Conservation (phyloP, 805 yeast species). For the Wickerhamiella kurtzmanii region DNA sequence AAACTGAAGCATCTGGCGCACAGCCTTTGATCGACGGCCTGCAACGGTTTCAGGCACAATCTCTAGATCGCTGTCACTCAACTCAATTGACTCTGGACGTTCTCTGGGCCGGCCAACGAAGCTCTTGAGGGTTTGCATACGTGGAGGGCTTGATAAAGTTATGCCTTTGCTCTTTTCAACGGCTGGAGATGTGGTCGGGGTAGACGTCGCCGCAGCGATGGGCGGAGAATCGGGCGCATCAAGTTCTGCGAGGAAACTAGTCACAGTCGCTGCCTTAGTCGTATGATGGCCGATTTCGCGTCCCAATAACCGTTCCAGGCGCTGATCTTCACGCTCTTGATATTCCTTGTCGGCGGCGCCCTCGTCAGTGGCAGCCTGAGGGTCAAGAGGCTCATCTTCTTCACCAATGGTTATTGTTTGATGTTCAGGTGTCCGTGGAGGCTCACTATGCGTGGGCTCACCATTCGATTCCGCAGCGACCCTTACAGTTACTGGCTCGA, state of each 20-base stretch:
- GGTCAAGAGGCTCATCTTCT: too few relatives aligned
- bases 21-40: slow-evolving; percentile 9
- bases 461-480: background rate
- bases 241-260: slow-evolving; percentile 11
- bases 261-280: slow-evolving; percentile 6
- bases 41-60: slow-evolving; percentile 15
- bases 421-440: background rate
- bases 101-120: slow-evolving; percentile 6
- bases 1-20: slow-evolving; percentile 12
- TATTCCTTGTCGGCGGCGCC: too few relatives aligned
- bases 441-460: background rate
- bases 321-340: slow-evolving; percentile 10
- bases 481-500: too few relatives aligned
- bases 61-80: slow-evolving; percentile 16
- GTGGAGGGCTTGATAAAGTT: slow-evolving; percentile 14
- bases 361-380: too few relatives aligned
- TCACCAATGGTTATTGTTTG: too few relatives aligned
- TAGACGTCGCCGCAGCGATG: background rate
- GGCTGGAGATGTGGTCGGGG: slow-evolving; percentile 2
- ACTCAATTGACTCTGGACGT: slow-evolving; percentile 1
- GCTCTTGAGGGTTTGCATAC: slow-evolving; percentile 11
- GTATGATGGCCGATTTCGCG: slow-evolving; percentile 12
- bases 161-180: background rate
- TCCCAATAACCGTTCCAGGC: slow-evolving; percentile 9
- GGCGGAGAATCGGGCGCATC: slow-evolving; percentile 2